Percentiles rank a stretch among this genome's conserved stretches.
Evolutionary conservation across 805 yeast genomes (phyloP).

Genomic region (Grigorovia transvaalensis): DNA sequence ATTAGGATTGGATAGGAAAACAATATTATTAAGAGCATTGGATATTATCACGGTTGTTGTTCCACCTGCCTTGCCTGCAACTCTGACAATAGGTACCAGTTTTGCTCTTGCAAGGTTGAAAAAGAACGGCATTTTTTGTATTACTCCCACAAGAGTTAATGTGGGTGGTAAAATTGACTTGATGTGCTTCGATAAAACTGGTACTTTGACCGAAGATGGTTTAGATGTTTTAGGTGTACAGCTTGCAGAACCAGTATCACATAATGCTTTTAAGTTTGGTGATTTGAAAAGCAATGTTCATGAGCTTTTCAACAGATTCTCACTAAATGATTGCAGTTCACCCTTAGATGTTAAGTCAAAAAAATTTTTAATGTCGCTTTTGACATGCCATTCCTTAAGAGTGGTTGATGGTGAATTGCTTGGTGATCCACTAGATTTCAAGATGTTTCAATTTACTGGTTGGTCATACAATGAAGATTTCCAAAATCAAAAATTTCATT

Average conservation of each 20-base stretch:
- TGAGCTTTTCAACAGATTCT: constrained; percentile 20
- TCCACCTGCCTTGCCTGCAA: constrained; percentile 98
- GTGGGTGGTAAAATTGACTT: constrained; percentile 92
- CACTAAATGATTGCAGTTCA: constrained; percentile 23
- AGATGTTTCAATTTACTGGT: constrained; percentile 84
- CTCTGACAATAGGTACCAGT: constrained; percentile 90
- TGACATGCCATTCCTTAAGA: constrained; percentile 79
- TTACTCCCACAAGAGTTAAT: constrained; percentile 88
- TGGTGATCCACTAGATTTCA: constrained; percentile 90
- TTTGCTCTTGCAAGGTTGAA: constrained; percentile 77
- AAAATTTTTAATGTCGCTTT: constrained; percentile 30
- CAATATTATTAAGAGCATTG: constrained; percentile 78
- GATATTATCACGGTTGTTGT: constrained; percentile 94
- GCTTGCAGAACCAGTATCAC: constrained; percentile 14
- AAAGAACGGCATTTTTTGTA: constrained; percentile 65
- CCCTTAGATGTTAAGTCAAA: constrained; percentile 22
- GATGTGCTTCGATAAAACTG: constrained; percentile 92
- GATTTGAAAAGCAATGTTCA: constrained; percentile 16
- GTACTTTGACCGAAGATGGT: constrained; percentile 95
- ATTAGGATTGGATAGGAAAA: constrained; percentile 55
- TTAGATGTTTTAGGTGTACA: constrained; percentile 74
- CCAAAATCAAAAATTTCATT: constrained; percentile 29
- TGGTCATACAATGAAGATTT: constrained; percentile 70
- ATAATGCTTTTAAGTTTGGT: constrained; percentile 18
- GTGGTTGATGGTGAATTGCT: constrained; percentile 65